Base-by-base conservation (phyloP, 495 filamentous ascomycete species). In the Mycothermus thermophilus region DNA sequence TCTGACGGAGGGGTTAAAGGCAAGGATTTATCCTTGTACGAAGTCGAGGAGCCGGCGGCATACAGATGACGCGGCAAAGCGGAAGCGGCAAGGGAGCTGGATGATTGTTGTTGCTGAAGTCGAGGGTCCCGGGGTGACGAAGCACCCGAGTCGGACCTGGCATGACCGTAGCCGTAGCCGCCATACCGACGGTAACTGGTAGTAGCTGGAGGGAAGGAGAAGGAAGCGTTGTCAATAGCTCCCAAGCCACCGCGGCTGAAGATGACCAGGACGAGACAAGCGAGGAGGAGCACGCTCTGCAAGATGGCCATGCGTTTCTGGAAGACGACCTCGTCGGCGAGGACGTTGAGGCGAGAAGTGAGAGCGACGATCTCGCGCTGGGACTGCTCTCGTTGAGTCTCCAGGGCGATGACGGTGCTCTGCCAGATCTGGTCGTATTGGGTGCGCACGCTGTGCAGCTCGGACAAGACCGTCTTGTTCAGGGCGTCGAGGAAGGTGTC, bases 371-470 rank as follows among this genome's bases (percentile, higher is more conserved):
- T 75, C 52, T 97, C 90, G 23, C 73, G 67, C 46, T 82, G 69
- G 17, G 79, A 78, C 46, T 83, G 79, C 40, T 86, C 72, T 18
- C 83, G 75, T 51, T 94, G 85, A 18, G 74, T 75, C 54, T 92
- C 84, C 22, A 96, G 79, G 27, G 90, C 87, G 40, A 93, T 75
- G 11, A 93, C 80, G 21, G 93, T 94, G 13, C 76, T 81, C 50
- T 92, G 88, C 85, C 90, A 94, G 15, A 95, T 78, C 46, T 93
- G 83, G 47, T 97, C 92, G 58, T 97, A 96, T 46, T 92, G 82
- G 28, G 74, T 69, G 41, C 80, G 63, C 41, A 90, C 84, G 33
- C 74, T 74, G 41, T 74, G 77, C 14, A 97, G 64, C 51, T 96
- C 90, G 17, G 67, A 69, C n/a, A 90, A 63, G 8, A 95, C 87